phyloP scores from a whole-genome alignment of 345 rosid genomes.

The Boechera stricta region DNA sequence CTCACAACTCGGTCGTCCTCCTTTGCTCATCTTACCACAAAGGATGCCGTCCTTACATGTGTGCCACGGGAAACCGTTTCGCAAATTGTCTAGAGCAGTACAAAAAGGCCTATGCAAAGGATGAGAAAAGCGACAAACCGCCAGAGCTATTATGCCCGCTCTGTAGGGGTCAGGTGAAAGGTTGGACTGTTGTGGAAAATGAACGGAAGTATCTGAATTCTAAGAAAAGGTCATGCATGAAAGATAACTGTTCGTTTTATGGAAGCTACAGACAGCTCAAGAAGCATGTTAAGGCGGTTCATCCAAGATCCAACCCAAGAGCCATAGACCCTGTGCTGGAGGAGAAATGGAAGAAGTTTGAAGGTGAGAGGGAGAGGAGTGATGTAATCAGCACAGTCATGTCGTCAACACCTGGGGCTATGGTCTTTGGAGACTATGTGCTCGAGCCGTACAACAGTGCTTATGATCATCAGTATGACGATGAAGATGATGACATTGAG shows the following conservation, averaged over 20 bases:
- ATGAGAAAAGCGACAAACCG: conserved; percentile 55
- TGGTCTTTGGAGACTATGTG: conserved; percentile 88
- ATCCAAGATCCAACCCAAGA: conserved; percentile 76
- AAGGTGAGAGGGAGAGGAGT: conserved; percentile 63
- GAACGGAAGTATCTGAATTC: conserved; percentile 67
- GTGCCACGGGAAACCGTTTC: conserved; percentile 80
- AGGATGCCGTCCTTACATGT: conserved; percentile 91
- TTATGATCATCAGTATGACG: conserved; percentile 42
- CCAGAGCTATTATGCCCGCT: conserved; percentile 82
- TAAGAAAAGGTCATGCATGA: conserved; percentile 80
- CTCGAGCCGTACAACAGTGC: conserved; percentile 62
- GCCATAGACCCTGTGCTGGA: conserved; percentile 79
- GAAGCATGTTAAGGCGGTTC: conserved; percentile 76
- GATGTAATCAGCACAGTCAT: conserved; percentile 77
- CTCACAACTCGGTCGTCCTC: conserved; percentile 88
- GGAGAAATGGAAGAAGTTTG: conserved; percentile 83
- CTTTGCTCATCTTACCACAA: conserved; percentile 81
- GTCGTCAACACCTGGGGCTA: conserved; percentile 77
- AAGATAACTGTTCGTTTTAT: conserved; percentile 63
- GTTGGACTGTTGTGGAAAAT: conserved; percentile 81
- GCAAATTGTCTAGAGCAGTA: conserved; percentile 91
- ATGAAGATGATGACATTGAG: conserved; percentile 51
- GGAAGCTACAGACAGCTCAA: conserved; percentile 72
- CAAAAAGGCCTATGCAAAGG: conserved; percentile 72
- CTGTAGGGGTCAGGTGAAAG: conserved; percentile 91